Conservation (phyloP, 768 basidiomycete species). For the Sporobolomyces roseus region DNA sequence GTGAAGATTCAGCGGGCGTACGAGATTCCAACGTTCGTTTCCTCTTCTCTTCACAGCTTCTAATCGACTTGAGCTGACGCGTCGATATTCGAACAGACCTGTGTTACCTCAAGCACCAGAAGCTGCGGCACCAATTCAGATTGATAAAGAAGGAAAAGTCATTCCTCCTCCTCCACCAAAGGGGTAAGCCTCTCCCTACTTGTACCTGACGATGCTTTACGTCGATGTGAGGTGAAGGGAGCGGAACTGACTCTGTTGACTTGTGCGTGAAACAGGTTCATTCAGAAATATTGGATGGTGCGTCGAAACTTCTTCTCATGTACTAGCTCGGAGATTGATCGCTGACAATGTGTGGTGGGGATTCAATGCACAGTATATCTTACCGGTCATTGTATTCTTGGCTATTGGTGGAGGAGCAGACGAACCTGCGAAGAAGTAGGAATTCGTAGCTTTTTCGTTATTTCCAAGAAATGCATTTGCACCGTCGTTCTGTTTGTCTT, state of each 20-base stretch:
- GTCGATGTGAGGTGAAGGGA: too few species aligned
- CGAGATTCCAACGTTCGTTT: conserved; percentile 11
- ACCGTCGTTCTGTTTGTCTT: too few species aligned
- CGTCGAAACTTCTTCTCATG: too few species aligned
- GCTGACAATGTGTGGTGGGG: too few species aligned
- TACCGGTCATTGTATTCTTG: background rate
- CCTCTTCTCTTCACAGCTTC: background rate
- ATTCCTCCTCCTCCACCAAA: conserved; percentile 26
- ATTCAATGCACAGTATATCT: background rate
- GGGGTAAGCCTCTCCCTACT: conserved; percentile 1
- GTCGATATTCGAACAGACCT: too few species aligned
- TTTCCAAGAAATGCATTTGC: too few species aligned
- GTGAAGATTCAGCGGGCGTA: background rate
- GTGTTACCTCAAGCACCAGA: background rate
- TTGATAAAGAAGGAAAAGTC: conserved; percentile 35
- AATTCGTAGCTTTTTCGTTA: too few species aligned
- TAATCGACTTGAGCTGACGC: too few species aligned
- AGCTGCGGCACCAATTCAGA: background rate
- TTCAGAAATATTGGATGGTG: conserved; percentile 37
- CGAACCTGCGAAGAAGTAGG: too few species aligned
- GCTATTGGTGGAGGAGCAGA: conserved; percentile 1
- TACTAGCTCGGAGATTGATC: too few species aligned
- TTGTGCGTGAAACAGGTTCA: background rate
- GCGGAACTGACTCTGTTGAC: too few species aligned
- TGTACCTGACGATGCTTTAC: too few species aligned